Evolutionary conservation across 371 early-diverging fungal genomes (phyloP), one percentile per base, ranked within the genome.

Genomic region (Mucor plumbeus): DNA sequence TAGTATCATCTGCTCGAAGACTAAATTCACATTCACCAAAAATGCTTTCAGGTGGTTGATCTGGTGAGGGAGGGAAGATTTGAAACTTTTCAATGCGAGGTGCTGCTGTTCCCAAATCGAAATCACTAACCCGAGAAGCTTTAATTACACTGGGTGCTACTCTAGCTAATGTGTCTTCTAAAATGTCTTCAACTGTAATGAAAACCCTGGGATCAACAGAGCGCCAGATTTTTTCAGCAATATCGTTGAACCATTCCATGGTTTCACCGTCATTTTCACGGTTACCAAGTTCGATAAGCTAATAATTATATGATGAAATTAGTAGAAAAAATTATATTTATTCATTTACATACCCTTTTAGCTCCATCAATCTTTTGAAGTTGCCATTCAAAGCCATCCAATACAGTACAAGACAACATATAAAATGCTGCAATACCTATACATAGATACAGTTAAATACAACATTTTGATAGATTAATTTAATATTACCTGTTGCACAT

Each of bases 161-260:
- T 21, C 60, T 65, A 9, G 61, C 60, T 7, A 78, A 41, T 0
- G 65, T 68, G n/a, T 78, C 78, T 67, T 78, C 78, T 11, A 78
- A 58, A 8, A 75, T 70, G 39, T 71, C 70, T 59, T 78, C 71
- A 7, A 78, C 43, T 15, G 50, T 47, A 3, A 59, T 56, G 60
- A 78, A 78, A 14, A 73, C 65, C 33, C 72, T 59, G 7, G 73
- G 75, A 47, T 75, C 75, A 15, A 78, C 70, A 34, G 69, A 73
- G 17, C 78, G 65, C 78, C 78, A 78, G 6, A 78, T 59, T 53
- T 75, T 78, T 33, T 75, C 73, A 6, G 72, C 31, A 31, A 70
- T 71, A 35, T 53, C 70, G n/a, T 78, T 78, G 56, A 78, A 64
- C 78, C 78, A 78, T 70, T 78, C 75, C n/a, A 78, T 73, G 13